Base-by-base conservation (phyloP, 129 eudicot species). In the Arctium lappa region DNA sequence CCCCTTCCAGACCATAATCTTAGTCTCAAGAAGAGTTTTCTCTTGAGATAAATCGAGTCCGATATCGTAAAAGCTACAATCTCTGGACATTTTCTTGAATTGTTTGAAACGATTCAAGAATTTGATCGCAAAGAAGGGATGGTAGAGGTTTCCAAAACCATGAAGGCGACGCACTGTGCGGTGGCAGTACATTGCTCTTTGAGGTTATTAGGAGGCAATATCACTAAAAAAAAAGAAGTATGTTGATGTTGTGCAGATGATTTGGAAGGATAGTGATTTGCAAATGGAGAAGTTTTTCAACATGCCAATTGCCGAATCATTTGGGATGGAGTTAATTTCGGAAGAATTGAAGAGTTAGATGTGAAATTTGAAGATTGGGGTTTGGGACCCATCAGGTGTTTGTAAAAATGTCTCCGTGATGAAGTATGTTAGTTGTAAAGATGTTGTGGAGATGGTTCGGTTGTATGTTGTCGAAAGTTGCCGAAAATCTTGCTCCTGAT, bases 121-220 rank as follows among this genome's bases (percentile, higher is more conserved):
- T 38, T 89, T 6, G 88, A 89, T 13, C 69, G 32, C 34, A 69
- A 33, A 66, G 6, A 46, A 12, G 88, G 88, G 9, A 37, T 18
- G 8, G 8, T 22, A 27, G 73, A 31, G 7, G 80, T 70, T 50
- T 62, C 86, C 0, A 88, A 78, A 5, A 13, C 82, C n/a, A 75
- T 91, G 84, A 88, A 85, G 71, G 34, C 18, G 0, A 92, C 94
- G 15, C 89, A 92, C 70, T 89, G 93, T 34, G 80, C 89, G 0
- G 91, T 89, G 31, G 93, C 93, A 0, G 90, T 92, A 18, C 85
- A 81, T 2, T 89, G 87, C 53, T 85, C 92, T 33, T 75, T 88
- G 56, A 88, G 79, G 78, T 36, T 69, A 30, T 34, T 85, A 72
- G 42, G 10, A 56, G 78, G 38, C 30, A 73, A 32, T 15, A 60